phyloP scores from a whole-genome alignment of 2,329 filamentous ascomycete species.

The Colletotrichum shisoi region DNA sequence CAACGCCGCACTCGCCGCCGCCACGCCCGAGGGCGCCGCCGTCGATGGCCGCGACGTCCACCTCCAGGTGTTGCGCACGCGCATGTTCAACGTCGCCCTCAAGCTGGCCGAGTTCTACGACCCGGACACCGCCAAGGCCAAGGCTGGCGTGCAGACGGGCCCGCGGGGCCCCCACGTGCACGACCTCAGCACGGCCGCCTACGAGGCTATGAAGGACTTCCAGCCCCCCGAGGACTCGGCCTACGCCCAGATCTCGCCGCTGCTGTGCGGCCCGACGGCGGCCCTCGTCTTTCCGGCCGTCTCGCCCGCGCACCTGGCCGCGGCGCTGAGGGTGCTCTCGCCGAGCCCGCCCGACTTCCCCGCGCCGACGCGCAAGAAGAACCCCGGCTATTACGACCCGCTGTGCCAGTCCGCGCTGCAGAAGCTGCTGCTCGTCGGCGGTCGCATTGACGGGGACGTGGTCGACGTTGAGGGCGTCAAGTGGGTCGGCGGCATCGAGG shows the following conservation, averaged over 20 bases:
- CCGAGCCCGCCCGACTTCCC: constrained; percentile 78
- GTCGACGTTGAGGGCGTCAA: constrained; percentile 77
- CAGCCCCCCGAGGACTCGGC: constrained; percentile 51
- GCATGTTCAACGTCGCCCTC: constrained; percentile 86
- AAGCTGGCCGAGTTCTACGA: constrained; percentile 86
- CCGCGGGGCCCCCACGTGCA: constrained; percentile 51
- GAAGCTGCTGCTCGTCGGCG: constrained; percentile 87
- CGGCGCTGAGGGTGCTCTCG: constrained; percentile 78
- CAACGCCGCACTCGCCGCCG: constrained; percentile 53
- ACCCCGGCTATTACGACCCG: constrained; percentile 82
- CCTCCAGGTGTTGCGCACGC: constrained; percentile 84
- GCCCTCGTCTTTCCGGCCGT: constrained; percentile 82
- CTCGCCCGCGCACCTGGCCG: constrained; percentile 82
- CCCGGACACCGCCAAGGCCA: constrained; percentile 49
- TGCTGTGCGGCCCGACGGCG: constrained; percentile 83
- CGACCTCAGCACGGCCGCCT: constrained; percentile 64
- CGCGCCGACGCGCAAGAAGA: constrained; percentile 76
- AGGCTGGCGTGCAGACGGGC: constrained; percentile 46
- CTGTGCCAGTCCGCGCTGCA: constrained; percentile 80
- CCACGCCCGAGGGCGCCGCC: constrained; percentile 52
- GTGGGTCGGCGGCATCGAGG: constrained; percentile 77
- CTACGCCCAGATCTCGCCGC: constrained; percentile 71
- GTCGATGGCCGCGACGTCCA: constrained; percentile 70
- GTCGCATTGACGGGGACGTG: constrained; percentile 82
- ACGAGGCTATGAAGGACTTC: constrained; percentile 55